Conservation (phyloP, 108 stramenopile genomes). For the Parietichytrium sp. region DNA sequence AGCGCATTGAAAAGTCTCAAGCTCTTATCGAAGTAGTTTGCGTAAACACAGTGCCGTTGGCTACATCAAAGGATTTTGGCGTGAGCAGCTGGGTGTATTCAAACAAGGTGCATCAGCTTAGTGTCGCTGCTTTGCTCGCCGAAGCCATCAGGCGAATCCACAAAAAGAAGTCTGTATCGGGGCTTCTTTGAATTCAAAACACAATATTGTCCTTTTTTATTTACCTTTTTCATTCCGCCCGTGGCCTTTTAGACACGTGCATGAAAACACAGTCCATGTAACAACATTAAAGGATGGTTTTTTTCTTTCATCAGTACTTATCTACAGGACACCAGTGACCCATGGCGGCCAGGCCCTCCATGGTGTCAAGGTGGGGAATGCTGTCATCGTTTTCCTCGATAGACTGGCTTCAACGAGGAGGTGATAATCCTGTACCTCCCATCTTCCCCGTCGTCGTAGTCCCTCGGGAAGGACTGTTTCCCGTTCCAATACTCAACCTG, state of each 20-base stretch:
- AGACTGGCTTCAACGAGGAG: too few species aligned
- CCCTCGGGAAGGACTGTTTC: not conserved
- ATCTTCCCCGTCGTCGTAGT: not conserved
- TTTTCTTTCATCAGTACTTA: too few species aligned
- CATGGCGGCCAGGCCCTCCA: too few species aligned
- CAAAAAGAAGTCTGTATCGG: constrained; percentile 93
- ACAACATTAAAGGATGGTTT: too few species aligned
- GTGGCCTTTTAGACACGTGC: not conserved
- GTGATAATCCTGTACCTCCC: constrained; percentile 1
- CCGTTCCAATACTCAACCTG: not conserved
- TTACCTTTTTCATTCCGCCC: not conserved
- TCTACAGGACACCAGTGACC: too few species aligned
- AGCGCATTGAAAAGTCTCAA: constrained; percentile 83
- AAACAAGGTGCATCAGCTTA: constrained; percentile 80
- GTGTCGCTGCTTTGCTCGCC: constrained; percentile 92
- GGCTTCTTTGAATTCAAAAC: too few species aligned
- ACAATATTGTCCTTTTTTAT: not conserved
- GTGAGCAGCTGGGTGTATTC: constrained; percentile 62
- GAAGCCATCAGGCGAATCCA: constrained; percentile 98
- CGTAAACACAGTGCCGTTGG: constrained; percentile 63
- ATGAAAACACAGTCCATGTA: not conserved
- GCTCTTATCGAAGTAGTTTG: constrained; percentile 83
- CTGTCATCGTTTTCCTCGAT: too few species aligned
- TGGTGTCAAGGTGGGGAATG: too few species aligned
- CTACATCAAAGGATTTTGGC: not conserved